Percentiles rank a stretch among this genome's conserved stretches.
phyloP scores from a whole-genome alignment of 768 basidiomycete species.

The Leccinum subtestaceum region DNA sequence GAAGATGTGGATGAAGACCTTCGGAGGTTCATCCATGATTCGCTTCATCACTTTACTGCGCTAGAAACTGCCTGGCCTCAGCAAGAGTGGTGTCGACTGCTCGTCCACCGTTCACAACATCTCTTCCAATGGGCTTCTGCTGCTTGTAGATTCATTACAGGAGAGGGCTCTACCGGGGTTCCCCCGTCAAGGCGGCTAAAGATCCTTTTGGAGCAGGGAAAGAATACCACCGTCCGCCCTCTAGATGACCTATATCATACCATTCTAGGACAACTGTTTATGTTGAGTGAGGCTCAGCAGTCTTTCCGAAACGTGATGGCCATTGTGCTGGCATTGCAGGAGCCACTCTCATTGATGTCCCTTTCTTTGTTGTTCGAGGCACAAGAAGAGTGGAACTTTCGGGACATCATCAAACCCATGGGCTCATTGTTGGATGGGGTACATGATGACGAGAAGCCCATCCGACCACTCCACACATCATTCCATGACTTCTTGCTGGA shows the following conservation, averaged over 20 bases:
- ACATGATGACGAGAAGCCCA: background rate
- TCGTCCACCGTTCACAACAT: background rate
- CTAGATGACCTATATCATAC: background rate
- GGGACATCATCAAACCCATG: background rate
- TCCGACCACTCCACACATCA: background rate
- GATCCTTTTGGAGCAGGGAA: background rate
- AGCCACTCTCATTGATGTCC: background rate
- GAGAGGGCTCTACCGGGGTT: rapidly evolving
- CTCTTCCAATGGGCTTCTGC: background rate
- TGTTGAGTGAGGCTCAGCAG: background rate
- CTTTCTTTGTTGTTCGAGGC: background rate
- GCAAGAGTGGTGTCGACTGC: background rate
- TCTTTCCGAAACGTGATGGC: background rate
- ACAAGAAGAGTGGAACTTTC: rapidly evolving
- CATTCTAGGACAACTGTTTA: background rate
- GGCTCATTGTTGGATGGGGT: too few relatives aligned
- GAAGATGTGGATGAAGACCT: background rate
- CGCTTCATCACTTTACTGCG: background rate
- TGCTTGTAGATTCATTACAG: background rate
- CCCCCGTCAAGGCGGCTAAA: background rate
- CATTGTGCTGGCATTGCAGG: background rate
- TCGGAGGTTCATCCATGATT: background rate
- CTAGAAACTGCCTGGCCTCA: background rate
- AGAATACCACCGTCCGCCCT: background rate
- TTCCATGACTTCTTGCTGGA: background rate